Conservation (phyloP, 75 land plant species). For the Adiantum capillusveneris region DNA sequence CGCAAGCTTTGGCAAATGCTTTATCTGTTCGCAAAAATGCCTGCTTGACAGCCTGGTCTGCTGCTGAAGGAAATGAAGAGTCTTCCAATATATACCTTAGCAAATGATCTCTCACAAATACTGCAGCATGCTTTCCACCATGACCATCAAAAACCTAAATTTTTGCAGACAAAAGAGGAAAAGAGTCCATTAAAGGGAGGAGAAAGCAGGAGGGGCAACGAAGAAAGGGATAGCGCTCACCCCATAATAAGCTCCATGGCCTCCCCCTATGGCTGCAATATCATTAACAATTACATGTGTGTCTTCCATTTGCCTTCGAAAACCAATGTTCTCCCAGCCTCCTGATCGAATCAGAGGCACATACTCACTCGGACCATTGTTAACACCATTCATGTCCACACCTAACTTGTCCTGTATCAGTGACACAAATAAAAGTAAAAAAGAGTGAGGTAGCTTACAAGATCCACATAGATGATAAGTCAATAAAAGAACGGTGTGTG, state of each 20-base stretch:
- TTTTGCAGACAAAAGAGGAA: no score
- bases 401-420: background rate
- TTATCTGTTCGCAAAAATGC: constrained; percentile 53
- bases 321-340: constrained; percentile 59
- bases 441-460: no score
- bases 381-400: background rate
- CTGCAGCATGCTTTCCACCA: constrained; percentile 61
- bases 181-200: background rate
- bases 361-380: constrained; percentile 13
- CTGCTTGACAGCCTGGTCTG: constrained; percentile 35
- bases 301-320: constrained; percentile 57
- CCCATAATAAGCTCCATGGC: constrained; percentile 64
- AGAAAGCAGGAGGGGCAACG: background rate
- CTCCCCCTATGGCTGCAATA: constrained; percentile 19
- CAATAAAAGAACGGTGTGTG: no score
- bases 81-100: constrained; percentile 47
- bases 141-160: constrained; percentile 72
- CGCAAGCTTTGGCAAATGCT: constrained; percentile 48
- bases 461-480: no score
- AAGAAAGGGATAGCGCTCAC: constrained; percentile 15
- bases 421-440: no score
- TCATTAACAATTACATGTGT: constrained; percentile 50
- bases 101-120: constrained; percentile 43
- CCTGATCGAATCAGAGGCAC: constrained; percentile 60
- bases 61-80: constrained; percentile 23